Conservation (phyloP, 495 filamentous ascomycete genomes). For the Penicillium canariense region DNA sequence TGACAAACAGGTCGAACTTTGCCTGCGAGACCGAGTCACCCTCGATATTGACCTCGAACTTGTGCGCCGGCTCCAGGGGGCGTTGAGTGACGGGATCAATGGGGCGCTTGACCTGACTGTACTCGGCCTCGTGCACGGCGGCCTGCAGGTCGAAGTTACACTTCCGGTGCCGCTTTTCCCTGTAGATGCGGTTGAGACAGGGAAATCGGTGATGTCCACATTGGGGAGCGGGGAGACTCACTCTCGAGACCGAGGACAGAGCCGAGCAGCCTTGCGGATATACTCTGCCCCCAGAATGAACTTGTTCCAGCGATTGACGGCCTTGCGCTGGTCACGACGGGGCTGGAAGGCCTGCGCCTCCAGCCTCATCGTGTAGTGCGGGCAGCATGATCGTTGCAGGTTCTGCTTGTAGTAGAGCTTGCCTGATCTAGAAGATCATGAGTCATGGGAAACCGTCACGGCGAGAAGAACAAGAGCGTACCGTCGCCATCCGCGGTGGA, state of each 20-base stretch:
- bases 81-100: slow-evolving; percentile 51
- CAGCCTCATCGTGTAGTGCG: slow-evolving; percentile 91
- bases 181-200: slow-evolving; percentile 27
- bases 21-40: slow-evolving; percentile 78
- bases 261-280: slow-evolving; percentile 64
- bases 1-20: slow-evolving; percentile 76
- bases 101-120: slow-evolving; percentile 52
- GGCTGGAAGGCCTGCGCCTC: slow-evolving; percentile 69
- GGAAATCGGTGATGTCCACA: background rate
- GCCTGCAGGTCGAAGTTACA: slow-evolving; percentile 71
- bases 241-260: slow-evolving; percentile 75
- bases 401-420: slow-evolving; percentile 93
- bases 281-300: slow-evolving; percentile 80
- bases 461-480: slow-evolving; percentile 33
- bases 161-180: slow-evolving; percentile 70
- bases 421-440: slow-evolving; percentile 54
- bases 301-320: slow-evolving; percentile 86
- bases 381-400: slow-evolving; percentile 78
- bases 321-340: slow-evolving; percentile 78
- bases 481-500: slow-evolving; percentile 89
- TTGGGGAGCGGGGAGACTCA: slow-evolving; percentile 39
- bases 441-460: slow-evolving; percentile 10
- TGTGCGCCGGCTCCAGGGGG: slow-evolving; percentile 69
- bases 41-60: slow-evolving; percentile 77
- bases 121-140: slow-evolving; percentile 71